Evolutionary conservation across 1,284 basidiomycete species (phyloP), one percentile per base, ranked within the genome.

Genomic region (Dichomitus squalens): DNA sequence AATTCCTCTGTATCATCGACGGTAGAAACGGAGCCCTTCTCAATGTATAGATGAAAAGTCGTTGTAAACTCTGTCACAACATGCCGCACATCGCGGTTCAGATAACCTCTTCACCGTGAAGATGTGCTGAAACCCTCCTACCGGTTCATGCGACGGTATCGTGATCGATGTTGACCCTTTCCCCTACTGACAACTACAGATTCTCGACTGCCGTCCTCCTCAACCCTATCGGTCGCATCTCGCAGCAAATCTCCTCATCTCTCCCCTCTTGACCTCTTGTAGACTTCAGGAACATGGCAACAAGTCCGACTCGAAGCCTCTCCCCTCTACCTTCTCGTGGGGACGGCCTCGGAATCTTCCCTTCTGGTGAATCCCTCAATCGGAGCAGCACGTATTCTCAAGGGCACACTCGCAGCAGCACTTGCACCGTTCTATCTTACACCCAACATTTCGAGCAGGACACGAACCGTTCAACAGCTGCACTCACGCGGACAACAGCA

Each of bases 341-440:
- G 0, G 52, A 55, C 36, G 57, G 61, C 29, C 58, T 63, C 2
- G 59, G 58, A 25, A 53, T 60, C 38, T 40, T 58, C 43, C 51
- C 40, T 31, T 50, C 53, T 29, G 39, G 47, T 18, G 58, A 59
- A 35, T 55, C 49, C 18, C 31, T 52, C 21, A 55, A 35, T 44
- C 21, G 23, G 4, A n/a, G 18, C 40, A 43, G 40, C 21, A 20
- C 43, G 4, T 55, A 49, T 34, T 57, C 59, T 39, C 52, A 56
- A 20, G 55, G 56, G 0, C 54, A 57, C 43, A 52, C 61, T 6
- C 50, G 53, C 18, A 63, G 50, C 23, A 63, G 61, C 52, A 40
- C 53, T 20, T 52, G 58, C 39, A 60, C 61, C 34, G 46, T 63
- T 38, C 59, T 58, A 12, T 63, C 61, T 7, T 52, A 52, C 40